Conservation (phyloP, 2,329 filamentous ascomycete species). For the Penicillium vulpinum region DNA sequence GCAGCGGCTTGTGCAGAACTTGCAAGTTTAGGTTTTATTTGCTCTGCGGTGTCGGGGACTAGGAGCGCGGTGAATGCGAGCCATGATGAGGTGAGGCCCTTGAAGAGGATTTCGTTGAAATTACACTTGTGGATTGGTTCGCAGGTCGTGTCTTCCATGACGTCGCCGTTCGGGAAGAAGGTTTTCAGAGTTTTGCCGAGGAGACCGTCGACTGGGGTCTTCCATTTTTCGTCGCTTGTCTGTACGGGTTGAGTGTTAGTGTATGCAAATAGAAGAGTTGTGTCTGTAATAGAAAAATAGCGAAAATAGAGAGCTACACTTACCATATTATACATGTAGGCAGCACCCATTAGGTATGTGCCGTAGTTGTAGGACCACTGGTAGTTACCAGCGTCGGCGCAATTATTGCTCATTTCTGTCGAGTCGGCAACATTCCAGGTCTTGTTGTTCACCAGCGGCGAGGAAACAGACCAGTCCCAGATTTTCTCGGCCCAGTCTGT, state of each 20-base stretch:
- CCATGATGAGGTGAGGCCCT: constrained; percentile 69
- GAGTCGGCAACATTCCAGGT: constrained; percentile 66
- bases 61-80: constrained; percentile 61
- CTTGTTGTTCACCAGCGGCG: constrained; percentile 61
- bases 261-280: neutral
- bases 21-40: constrained; percentile 59
- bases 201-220: constrained; percentile 56
- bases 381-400: constrained; percentile 60
- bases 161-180: constrained; percentile 52
- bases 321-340: constrained; percentile 67
- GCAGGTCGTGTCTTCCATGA: constrained; percentile 59
- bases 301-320: constrained; percentile 17
- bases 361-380: constrained; percentile 70
- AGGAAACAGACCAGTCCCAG: constrained; percentile 61
- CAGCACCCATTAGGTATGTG: constrained; percentile 59
- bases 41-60: constrained; percentile 59
- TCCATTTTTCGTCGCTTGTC: constrained; percentile 57
- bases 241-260: neutral
- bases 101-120: constrained; percentile 57
- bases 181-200: constrained; percentile 48
- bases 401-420: constrained; percentile 54
- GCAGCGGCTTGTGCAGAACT: constrained; percentile 61
- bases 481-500: constrained; percentile 61
- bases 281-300: no score
- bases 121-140: constrained; percentile 63